Conservation (phyloP, 164 flowering plant genomes). For the Chloranthus sessilifolius region DNA sequence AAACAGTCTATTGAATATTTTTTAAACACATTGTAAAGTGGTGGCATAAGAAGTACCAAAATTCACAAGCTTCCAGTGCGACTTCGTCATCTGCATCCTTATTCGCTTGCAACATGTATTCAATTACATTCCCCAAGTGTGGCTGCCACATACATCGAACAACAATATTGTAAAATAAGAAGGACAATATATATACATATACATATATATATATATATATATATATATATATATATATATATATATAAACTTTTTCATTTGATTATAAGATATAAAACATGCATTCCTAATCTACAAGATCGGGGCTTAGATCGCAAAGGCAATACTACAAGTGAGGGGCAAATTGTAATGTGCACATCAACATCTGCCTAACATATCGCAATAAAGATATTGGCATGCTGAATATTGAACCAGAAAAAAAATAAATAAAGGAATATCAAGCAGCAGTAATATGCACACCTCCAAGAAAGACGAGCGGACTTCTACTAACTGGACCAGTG, state of each 20-base stretch:
- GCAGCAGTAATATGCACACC: constrained; percentile 33
- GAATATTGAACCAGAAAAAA: not conserved
- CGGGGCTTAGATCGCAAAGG: no score
- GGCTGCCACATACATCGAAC: constrained; percentile 47
- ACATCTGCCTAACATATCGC: no score
- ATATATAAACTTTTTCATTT: no score
- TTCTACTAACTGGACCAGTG: constrained; percentile 91
- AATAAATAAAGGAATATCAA: not conserved
- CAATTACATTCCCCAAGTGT: constrained; percentile 76
- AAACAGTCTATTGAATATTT: no score
- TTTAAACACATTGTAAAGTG: no score
- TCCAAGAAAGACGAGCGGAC: constrained; percentile 78
- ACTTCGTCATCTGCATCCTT: constrained; percentile 90
- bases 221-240: no score
- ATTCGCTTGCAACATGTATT: constrained; percentile 93
- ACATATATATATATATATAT: not conserved
- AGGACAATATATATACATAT: not conserved
- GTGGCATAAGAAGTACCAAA: constrained; percentile 52
- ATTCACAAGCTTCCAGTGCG: constrained; percentile 98
- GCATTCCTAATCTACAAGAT: no score
- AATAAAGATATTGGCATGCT: not conserved
- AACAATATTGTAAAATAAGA: constrained; percentile 6
- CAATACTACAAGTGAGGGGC: no score
- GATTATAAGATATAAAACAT: no score
- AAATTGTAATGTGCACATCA: no score